Percentiles rank a stretch among this genome's conserved stretches.
phyloP scores from a whole-genome alignment of 1,139 yeast species.

The Sugiyamaella sp. region DNA sequence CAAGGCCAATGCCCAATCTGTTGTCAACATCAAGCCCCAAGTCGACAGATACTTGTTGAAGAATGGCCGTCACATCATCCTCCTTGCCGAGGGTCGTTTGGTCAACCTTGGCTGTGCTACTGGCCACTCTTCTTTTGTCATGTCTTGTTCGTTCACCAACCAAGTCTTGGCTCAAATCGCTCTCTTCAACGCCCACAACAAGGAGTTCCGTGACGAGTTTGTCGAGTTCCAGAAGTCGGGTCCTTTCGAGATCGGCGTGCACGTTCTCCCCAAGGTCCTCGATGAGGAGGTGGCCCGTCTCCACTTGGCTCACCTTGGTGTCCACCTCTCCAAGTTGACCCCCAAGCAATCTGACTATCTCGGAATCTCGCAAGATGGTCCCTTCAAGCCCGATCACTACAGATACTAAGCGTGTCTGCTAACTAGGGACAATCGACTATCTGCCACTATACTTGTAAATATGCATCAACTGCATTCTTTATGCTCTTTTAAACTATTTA shows the following conservation, averaged over 20 bases:
- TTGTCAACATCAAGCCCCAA: slow-evolving; percentile 94
- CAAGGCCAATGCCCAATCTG: slow-evolving; percentile 46
- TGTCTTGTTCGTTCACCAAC: slow-evolving; percentile 99
- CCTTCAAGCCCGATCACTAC: slow-evolving; percentile 98
- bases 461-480: slow-evolving; percentile 31
- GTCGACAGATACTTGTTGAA: slow-evolving; percentile 96
- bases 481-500: slow-evolving; percentile 21
- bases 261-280: slow-evolving; percentile 95
- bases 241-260: slow-evolving; percentile 90
- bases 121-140: slow-evolving; percentile 98
- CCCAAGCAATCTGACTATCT: slow-evolving; percentile 91
- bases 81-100: slow-evolving; percentile 99
- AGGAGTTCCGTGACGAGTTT: slow-evolving; percentile 74
- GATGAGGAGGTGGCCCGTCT: slow-evolving; percentile 99
- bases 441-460: slow-evolving; percentile 22
- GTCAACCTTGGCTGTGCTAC: slow-evolving; percentile 99
- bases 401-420: slow-evolving; percentile 70
- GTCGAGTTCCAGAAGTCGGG: slow-evolving; percentile 94
- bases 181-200: slow-evolving; percentile 87
- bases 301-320: slow-evolving; percentile 96
- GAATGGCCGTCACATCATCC: slow-evolving; percentile 91
- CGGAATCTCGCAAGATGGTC: slow-evolving; percentile 92
- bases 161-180: slow-evolving; percentile 99
- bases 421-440: not conserved
- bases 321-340: slow-evolving; percentile 77